Evolutionary conservation across 2,329 filamentous ascomycete genomes (phyloP).

Genomic region (Penicillium sp.): DNA sequence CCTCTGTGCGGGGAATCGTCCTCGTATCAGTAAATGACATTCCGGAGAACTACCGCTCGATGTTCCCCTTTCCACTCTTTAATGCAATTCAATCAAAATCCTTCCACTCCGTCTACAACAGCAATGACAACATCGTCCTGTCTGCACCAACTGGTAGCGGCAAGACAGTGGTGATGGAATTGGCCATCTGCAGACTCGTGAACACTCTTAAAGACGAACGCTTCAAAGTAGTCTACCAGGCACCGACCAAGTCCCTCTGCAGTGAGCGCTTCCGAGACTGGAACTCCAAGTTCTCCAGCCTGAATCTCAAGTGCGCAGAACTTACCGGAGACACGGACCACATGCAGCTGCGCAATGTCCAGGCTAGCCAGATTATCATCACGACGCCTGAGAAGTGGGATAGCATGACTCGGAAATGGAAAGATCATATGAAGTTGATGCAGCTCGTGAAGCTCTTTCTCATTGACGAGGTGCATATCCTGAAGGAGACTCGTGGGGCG

Average conservation of each 20-base stretch:
- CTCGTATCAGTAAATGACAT: constrained; percentile 53
- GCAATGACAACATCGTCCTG: constrained; percentile 67
- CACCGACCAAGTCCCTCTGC: constrained; percentile 75
- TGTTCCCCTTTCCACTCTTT: constrained; percentile 68
- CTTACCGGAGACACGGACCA: constrained; percentile 72
- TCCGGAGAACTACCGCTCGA: constrained; percentile 58
- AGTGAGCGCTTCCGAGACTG: constrained; percentile 69
- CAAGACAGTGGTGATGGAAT: constrained; percentile 71
- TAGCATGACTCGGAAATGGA: constrained; percentile 78
- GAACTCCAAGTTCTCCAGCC: constrained; percentile 60
- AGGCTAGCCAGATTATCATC: constrained; percentile 69
- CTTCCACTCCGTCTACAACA: constrained; percentile 57
- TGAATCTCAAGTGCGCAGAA: constrained; percentile 63
- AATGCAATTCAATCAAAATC: constrained; percentile 78
- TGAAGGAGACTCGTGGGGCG: constrained; percentile 69
- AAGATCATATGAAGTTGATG: constrained; percentile 66
- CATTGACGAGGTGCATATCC: constrained; percentile 79
- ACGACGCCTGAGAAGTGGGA: constrained; percentile 91
- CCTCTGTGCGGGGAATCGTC: constrained; percentile 49
- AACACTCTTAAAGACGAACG: constrained; percentile 48
- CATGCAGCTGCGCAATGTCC: constrained; percentile 57
- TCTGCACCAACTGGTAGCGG: constrained; percentile 77
- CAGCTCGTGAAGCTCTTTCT: constrained; percentile 69
- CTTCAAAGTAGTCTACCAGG: constrained; percentile 77
- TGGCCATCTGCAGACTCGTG: constrained; percentile 68